Evolutionary conservation across 805 yeast species (phyloP).

Genomic region (Teunomyces gatunensis): DNA sequence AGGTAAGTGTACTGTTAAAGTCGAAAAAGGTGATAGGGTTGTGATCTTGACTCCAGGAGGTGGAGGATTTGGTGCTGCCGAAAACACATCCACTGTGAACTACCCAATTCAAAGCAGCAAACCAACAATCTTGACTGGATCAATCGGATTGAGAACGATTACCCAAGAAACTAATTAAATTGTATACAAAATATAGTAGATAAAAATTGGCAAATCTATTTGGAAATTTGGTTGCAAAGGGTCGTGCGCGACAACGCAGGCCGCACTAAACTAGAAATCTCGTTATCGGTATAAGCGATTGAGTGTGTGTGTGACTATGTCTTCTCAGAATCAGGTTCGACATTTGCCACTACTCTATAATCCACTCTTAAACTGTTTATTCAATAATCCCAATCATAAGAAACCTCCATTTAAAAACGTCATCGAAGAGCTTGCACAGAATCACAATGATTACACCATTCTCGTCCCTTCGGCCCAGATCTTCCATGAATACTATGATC

Average conservation of each 20-base stretch:
- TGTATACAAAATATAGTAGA: not conserved
- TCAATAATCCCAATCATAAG: constrained; percentile 53
- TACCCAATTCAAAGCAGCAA: constrained; percentile 23
- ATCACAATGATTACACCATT: constrained; percentile 53
- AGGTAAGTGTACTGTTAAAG: constrained; percentile 32
- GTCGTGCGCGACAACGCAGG: not conserved
- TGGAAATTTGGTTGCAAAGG: not conserved
- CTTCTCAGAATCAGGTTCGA: constrained; percentile 7
- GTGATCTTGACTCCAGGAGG: constrained; percentile 44
- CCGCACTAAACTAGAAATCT: not conserved
- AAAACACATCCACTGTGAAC: constrained; percentile 9
- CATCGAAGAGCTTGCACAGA: constrained; percentile 38
- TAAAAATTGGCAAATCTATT: not conserved
- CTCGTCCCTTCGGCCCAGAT: constrained; percentile 61
- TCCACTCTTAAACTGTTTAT: constrained; percentile 62
- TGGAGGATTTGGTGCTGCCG: constrained; percentile 38
- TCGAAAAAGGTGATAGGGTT: constrained; percentile 40
- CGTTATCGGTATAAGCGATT: not conserved
- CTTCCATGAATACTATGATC: constrained; percentile 35
- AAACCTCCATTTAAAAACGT: constrained; percentile 48
- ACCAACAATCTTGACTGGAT: constrained; percentile 33
- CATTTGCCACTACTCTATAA: constrained; percentile 57
- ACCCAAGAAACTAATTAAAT: constrained; percentile 37
- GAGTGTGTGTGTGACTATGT: not conserved
- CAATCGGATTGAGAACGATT: constrained; percentile 31